Conservation (phyloP, 208 protist species). For the Polymyxa betae region DNA sequence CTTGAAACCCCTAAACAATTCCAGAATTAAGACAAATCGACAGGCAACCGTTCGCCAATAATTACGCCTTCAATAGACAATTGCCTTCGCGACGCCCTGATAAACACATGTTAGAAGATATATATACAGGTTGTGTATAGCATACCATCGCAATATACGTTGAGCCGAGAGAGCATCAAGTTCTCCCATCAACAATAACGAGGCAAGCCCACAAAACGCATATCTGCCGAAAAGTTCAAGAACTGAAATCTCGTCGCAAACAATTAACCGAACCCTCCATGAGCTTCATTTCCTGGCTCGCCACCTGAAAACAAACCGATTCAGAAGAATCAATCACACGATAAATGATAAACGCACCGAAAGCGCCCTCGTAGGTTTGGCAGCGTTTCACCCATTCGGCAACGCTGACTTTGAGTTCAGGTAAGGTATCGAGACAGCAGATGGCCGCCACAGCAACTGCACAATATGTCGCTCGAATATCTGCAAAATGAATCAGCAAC, state of each 20-base stretch:
- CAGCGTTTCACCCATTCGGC: conserved; percentile 54
- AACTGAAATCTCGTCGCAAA: neutral
- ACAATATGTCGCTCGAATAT: conserved; percentile 59
- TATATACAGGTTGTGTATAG: neutral
- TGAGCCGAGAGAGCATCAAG: conserved; percentile 44
- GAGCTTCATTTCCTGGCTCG: conserved; percentile 58
- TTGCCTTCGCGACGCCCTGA: conserved; percentile 59
- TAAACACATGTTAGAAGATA: neutral
- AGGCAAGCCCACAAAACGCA: conserved; percentile 61
- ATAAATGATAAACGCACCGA: conserved; percentile 16
- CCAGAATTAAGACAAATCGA: neutral
- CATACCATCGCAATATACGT: conserved; percentile 49
- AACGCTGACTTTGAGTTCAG: neutral
- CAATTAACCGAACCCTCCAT: conserved; percentile 60
- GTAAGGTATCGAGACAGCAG: neutral
- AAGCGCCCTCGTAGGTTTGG: conserved; percentile 66
- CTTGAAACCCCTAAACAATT: conserved; percentile 59
- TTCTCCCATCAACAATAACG: conserved; percentile 39
- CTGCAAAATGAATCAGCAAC: neutral
- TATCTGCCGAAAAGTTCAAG: neutral
- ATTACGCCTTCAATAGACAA: conserved; percentile 55
- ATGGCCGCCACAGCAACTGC: neutral
- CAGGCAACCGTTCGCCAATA: neutral
- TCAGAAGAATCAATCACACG: neutral
- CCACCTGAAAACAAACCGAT: neutral